Percentiles rank a stretch among this genome's conserved stretches.
Conservation (phyloP, 768 basidiomycete species). For the Mycena alexandri region DNA sequence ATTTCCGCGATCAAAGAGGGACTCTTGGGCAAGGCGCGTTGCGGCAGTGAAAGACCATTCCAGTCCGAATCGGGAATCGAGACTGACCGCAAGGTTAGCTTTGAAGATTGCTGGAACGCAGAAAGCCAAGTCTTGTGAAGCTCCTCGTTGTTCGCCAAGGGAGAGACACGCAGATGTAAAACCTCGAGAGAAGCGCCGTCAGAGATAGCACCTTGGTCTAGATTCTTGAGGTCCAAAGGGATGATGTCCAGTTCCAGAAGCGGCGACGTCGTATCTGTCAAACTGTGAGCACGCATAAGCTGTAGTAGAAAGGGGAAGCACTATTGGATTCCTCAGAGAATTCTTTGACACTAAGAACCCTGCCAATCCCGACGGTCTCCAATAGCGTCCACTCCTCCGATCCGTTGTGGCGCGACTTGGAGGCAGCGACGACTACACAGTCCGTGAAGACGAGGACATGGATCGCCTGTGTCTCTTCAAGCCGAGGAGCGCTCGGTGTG, state of each 20-base stretch:
- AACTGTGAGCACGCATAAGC: constrained; percentile 1
- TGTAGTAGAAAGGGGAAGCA: not conserved
- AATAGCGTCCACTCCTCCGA: constrained; percentile 33
- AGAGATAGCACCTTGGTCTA: constrained; percentile 14
- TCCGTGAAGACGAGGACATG: constrained; percentile 37
- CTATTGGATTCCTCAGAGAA: constrained; percentile 9
- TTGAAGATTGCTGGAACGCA: constrained; percentile 32
- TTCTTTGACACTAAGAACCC: constrained; percentile 27
- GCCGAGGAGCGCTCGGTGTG: not conserved
- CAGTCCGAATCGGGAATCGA: constrained; percentile 23
- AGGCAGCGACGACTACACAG: constrained; percentile 27
- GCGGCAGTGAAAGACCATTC: constrained; percentile 4
- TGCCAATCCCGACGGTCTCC: constrained; percentile 24
- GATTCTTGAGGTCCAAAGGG: constrained; percentile 29
- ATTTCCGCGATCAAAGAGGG: constrained; percentile 32
- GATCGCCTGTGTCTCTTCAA: constrained; percentile 15
- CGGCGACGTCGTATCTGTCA: constrained; percentile 13
- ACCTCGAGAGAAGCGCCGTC: constrained; percentile 28
- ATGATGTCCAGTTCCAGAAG: constrained; percentile 33
- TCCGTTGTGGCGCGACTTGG: constrained; percentile 19
- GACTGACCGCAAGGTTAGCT: constrained; percentile 28
- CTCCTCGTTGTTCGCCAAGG: constrained; percentile 21
- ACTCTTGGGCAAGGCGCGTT: constrained; percentile 34
- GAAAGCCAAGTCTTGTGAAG: constrained; percentile 32
- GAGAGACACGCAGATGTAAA: constrained; percentile 28